Evolutionary conservation across 169 alveolate genomes (phyloP), one percentile per base, ranked within the genome.

Genomic region (Eimeria nieschulzi): DNA sequence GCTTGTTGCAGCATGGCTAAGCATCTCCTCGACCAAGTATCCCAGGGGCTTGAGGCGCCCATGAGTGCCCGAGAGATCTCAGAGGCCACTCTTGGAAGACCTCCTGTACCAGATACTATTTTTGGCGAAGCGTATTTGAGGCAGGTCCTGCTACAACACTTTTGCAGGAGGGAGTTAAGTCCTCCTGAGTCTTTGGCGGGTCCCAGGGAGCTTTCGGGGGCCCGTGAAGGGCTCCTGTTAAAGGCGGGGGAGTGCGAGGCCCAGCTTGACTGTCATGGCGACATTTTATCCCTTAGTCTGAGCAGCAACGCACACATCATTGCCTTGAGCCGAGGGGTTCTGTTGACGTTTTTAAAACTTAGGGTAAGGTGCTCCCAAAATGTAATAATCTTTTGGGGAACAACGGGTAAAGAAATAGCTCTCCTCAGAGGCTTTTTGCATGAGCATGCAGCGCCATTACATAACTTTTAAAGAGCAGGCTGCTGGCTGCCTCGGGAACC

Each of bases 251-350:
- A 63, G 26, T 82, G 88, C 88, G 26, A 82, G 39, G 88, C 76
- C 39, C 88, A 82, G 88, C 88, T 82, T 13, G 88, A 82, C 78
- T 51, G 88, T 56, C 56, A 82, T 70, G 88, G 76, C 8, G 76
- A 82, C 51, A 53, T 82, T 23, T 63, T 82, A 39, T 82, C 88
- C 8, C 70, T 82, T 21, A 82, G 88, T 61, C 76, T 82, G 9
- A 82, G 88, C 70, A 82, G 88, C 88, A 82, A 63, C 19, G 88
- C 88, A 9, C 88, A 82, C 19, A 55, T 82, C 53, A 82, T 82
- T 19, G 88, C 88, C 9, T 61, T 82, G 19, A 82, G 78, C 51
- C 56, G 88, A 61, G 88, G 88, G 59, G 88, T 82, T 23, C 72
- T 82, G 8, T 61, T 82, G 51, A 59, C 76, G 13, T 82, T 82